Evolutionary conservation across 2,329 filamentous ascomycete genomes (phyloP).

Genomic region (Fusarium devonianum): DNA sequence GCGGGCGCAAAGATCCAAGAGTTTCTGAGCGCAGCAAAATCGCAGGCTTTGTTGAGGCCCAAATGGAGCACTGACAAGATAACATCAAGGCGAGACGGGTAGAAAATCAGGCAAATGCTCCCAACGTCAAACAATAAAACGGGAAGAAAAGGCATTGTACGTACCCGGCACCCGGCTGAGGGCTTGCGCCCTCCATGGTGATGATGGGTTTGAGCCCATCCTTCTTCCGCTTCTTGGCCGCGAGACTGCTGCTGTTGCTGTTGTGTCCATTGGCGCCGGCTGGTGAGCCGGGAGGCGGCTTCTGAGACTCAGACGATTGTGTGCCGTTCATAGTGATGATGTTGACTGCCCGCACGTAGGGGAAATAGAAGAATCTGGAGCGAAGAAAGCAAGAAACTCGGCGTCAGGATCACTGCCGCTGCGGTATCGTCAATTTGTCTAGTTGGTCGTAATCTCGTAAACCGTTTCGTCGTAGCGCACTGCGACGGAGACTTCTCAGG

Average conservation of each 20-base stretch:
- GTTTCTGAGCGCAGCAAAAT: too few relatives aligned
- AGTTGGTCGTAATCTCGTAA: neutral
- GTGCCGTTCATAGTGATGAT: constrained; percentile 37
- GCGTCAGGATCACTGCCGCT: constrained; percentile 6
- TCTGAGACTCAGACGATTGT: constrained; percentile 45
- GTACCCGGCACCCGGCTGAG: constrained; percentile 45
- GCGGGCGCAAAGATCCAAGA: neutral
- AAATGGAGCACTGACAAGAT: too few relatives aligned
- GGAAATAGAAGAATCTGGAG: neutral
- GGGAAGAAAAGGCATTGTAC: constrained; percentile 37
- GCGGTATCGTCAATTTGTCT: constrained; percentile 18
- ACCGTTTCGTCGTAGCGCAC: constrained; percentile 6
- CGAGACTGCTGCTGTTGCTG: constrained; percentile 40
- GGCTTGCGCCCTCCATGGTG: constrained; percentile 65
- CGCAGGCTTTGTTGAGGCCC: too few relatives aligned
- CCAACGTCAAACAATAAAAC: constrained; percentile 5
- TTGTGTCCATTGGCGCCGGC: constrained; percentile 41
- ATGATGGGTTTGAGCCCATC: constrained; percentile 78
- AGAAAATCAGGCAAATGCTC: neutral
- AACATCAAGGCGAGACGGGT: neutral
- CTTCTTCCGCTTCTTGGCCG: constrained; percentile 76
- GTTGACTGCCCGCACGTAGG: constrained; percentile 13
- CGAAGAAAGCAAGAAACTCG: neutral
- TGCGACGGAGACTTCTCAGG: constrained; percentile 23
- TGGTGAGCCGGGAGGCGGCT: constrained; percentile 39